Conservation (phyloP, 2,329 filamentous ascomycete genomes). For the Epichloe bromicola region DNA sequence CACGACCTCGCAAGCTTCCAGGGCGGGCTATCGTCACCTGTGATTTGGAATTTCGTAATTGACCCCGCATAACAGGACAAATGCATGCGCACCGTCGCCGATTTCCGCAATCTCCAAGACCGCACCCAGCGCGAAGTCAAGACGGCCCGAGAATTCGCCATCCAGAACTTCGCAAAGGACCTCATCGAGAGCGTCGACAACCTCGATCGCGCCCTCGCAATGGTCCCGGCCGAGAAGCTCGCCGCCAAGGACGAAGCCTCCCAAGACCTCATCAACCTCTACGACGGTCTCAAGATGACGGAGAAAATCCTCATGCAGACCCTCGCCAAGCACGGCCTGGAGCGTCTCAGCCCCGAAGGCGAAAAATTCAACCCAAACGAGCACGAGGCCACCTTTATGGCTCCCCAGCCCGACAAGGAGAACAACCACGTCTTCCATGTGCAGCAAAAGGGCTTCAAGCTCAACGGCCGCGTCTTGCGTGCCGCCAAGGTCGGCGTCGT, state of each 20-base stretch:
- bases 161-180: conserved; percentile 90
- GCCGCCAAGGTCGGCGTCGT: conserved; percentile 95
- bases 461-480: conserved; percentile 81
- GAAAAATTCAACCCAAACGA: conserved; percentile 93
- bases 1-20: not conserved
- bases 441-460: conserved; percentile 89
- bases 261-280: conserved; percentile 65
- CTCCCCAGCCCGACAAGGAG: conserved; percentile 75
- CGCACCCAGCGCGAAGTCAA: conserved; percentile 86
- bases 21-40: not conserved
- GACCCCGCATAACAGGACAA: conserved; percentile 53
- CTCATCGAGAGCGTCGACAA: conserved; percentile 94
- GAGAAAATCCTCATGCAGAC: conserved; percentile 78
- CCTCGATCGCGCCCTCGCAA: conserved; percentile 79
- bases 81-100: conserved; percentile 84
- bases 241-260: conserved; percentile 38
- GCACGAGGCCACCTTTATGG: conserved; percentile 95
- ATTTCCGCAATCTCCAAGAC: conserved; percentile 96
- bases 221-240: conserved; percentile 65
- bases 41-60: not conserved
- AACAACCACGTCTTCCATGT: conserved; percentile 83
- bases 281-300: conserved; percentile 91
- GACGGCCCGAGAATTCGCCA: conserved; percentile 78
- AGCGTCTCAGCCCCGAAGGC: conserved; percentile 70
- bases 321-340: conserved; percentile 85